Evolutionary conservation across 2,329 filamentous ascomycete genomes (phyloP).

Genomic region (Verticillium klebahnii): DNA sequence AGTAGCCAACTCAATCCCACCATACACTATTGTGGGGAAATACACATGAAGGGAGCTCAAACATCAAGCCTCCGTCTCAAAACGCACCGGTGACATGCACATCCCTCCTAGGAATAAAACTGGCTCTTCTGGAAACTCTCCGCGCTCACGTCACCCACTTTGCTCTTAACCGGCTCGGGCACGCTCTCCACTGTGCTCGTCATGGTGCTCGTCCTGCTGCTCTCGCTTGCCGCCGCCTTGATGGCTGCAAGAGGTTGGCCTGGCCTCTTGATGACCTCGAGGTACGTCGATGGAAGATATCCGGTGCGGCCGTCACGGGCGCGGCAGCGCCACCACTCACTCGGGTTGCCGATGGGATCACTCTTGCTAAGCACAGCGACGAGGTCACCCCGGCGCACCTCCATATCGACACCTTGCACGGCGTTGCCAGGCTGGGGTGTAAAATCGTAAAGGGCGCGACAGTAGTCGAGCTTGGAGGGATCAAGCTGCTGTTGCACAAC

Average conservation of each 20-base stretch:
- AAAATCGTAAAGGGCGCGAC: constrained; percentile 91
- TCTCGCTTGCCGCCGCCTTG: constrained; percentile 42
- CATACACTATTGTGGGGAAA: background rate
- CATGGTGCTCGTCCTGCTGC: constrained; percentile 42
- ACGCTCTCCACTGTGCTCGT: constrained; percentile 34
- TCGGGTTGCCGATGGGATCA: constrained; percentile 85
- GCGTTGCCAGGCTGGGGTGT: constrained; percentile 64
- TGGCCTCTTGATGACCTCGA: constrained; percentile 65
- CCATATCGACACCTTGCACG: constrained; percentile 73
- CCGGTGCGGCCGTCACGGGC: constrained; percentile 86
- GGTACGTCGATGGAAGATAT: constrained; percentile 86
- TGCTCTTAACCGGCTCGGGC: constrained; percentile 32
- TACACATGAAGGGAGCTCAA: constrained; percentile 8
- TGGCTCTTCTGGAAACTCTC: constrained; percentile 56
- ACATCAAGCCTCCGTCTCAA: background rate
- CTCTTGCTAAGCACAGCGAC: constrained; percentile 91
- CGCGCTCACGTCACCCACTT: constrained; percentile 47
- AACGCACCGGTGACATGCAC: background rate
- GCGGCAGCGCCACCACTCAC: constrained; percentile 96
- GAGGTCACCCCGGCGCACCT: constrained; percentile 90
- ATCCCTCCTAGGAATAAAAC: constrained; percentile 44
- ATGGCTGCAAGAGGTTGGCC: constrained; percentile 47
- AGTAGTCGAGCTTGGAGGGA: constrained; percentile 91
- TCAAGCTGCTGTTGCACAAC: constrained; percentile 62
- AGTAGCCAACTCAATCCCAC: background rate